Percentiles rank a stretch among this genome's conserved stretches.
Conservation (phyloP, 306 rosid genomes). For the Acacia acuminata region DNA sequence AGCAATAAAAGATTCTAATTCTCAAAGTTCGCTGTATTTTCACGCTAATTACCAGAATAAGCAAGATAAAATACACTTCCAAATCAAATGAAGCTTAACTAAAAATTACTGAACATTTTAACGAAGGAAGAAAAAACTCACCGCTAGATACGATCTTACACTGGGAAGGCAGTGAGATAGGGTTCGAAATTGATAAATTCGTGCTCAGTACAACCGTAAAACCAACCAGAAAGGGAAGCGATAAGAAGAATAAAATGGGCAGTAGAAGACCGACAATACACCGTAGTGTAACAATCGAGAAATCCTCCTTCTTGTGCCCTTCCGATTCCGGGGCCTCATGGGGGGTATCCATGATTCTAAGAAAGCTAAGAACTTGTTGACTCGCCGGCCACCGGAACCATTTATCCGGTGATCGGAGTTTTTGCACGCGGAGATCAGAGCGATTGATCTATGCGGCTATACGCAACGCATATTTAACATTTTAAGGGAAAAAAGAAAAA, state of each 20-base stretch:
- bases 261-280: constrained; percentile 48
- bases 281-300: constrained; percentile 41
- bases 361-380: neutral
- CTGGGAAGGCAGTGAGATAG: constrained; percentile 73
- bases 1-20: neutral
- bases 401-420: constrained; percentile 73
- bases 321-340: constrained; percentile 35
- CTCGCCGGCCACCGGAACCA: constrained; percentile 77
- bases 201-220: constrained; percentile 45
- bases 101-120: neutral
- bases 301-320: constrained; percentile 29
- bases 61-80: neutral
- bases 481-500: neutral
- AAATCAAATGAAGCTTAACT: constrained; percentile 8
- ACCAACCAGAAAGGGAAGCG: constrained; percentile 49
- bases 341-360: constrained; percentile 62
- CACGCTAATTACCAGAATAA: neutral
- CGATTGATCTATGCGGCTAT: constrained; percentile 1
- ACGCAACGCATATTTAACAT: neutral
- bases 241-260: constrained; percentile 46
- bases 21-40: neutral
- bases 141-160: constrained; percentile 90
- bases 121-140: constrained; percentile 31
- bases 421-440: neutral
- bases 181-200: constrained; percentile 54